These are phyloP conservation scores for Rhipidocladum racemiflorum DNA, from an alignment of 176 grass and related monocot genomes.

Conservation along the genomic window DNA sequence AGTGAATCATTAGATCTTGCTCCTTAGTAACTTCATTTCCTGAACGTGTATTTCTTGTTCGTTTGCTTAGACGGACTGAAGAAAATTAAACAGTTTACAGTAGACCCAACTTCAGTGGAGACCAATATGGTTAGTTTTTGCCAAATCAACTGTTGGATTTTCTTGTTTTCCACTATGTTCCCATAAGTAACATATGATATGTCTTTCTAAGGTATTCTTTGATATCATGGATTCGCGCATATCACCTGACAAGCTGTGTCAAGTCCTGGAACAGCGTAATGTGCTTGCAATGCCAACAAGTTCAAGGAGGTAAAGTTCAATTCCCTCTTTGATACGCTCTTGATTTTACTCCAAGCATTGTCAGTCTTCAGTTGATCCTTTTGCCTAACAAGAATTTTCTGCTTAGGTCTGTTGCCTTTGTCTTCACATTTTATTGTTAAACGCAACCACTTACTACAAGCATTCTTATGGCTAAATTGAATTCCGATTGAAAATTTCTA, in stretches of 20 bases:
- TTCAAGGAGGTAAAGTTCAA: constrained; percentile 49
- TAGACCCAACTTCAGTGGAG: constrained; percentile 59
- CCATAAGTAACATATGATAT: not conserved
- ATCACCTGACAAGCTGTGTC: constrained; percentile 58
- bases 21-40: not conserved
- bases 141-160: not conserved
- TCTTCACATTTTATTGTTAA: not conserved
- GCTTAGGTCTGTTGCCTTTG: not conserved
- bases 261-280: constrained; percentile 58
- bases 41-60: not conserved
- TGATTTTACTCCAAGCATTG: not conserved
- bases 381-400: not conserved
- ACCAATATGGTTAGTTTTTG: constrained; percentile 74
- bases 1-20: not conserved
- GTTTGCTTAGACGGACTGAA: constrained; percentile 67
- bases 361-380: not conserved
- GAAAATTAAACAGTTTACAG: constrained; percentile 62
- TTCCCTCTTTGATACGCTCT: not conserved
- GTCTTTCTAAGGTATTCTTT: constrained; percentile 65
- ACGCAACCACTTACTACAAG: not conserved
- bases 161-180: not conserved
- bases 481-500: not conserved
- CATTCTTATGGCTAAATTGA: not conserved
- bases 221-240: constrained; percentile 54
- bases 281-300: constrained; percentile 84